Percentiles rank a stretch among this genome's conserved stretches.
Conservation (phyloP, 1,139 yeast genomes). For the Zygoascus sp. region DNA sequence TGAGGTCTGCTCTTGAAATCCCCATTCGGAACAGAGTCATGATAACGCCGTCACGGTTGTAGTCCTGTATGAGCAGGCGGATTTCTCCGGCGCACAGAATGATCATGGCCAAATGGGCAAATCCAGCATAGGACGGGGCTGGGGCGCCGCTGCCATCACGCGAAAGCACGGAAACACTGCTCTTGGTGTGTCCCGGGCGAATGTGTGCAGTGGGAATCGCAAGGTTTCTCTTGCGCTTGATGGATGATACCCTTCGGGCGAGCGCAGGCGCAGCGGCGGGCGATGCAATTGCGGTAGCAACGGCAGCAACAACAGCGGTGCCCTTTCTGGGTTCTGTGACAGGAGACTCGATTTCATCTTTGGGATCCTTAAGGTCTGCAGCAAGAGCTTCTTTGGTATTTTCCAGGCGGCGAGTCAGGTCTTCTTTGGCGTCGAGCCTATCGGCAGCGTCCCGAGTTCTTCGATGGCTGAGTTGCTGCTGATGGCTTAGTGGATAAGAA, state of each 20-base stretch:
- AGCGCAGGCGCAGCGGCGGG: not conserved
- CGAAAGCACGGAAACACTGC: conserved; percentile 1
- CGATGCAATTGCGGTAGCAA: too few relatives aligned
- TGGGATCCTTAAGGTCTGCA: not conserved
- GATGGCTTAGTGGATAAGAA: conserved; percentile 1
- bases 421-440: not conserved
- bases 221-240: conserved; percentile 3
- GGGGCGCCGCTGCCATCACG: conserved; percentile 1
- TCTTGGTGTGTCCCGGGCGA: conserved; percentile 7
- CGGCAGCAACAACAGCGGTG: too few relatives aligned
- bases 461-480: conserved; percentile 3
- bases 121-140: conserved; percentile 33
- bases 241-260: not conserved
- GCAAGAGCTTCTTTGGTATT: too few relatives aligned
- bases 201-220: conserved; percentile 10
- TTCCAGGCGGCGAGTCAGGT: not conserved
- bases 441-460: not conserved
- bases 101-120: conserved; percentile 40
- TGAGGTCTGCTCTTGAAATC: conserved; percentile 32
- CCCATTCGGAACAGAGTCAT: conserved; percentile 34
- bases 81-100: conserved; percentile 38
- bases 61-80: conserved; percentile 39
- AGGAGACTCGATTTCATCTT: not conserved
- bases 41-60: conserved; percentile 36
- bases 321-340: too few relatives aligned